Percentiles rank a stretch among this genome's conserved stretches.
Evolutionary conservation across 768 basidiomycete genomes (phyloP).

Genomic region (Pleurotus tuoliensis): DNA sequence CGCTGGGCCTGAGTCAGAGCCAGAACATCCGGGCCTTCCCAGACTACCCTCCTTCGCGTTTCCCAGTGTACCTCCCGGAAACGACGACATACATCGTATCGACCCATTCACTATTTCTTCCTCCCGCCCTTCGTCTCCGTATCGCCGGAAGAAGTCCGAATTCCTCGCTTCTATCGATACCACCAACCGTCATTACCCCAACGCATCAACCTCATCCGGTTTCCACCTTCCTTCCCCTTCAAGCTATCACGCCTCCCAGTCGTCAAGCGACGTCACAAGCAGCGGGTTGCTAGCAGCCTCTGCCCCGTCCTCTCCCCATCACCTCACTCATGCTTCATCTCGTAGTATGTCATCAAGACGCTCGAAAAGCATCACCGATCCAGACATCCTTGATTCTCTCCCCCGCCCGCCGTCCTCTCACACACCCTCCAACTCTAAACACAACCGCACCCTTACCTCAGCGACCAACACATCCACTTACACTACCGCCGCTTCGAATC

Average conservation of each 20-base stretch:
- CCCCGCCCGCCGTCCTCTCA: neutral
- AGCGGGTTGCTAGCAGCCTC: neutral
- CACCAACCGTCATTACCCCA: neutral
- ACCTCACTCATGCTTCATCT: neutral
- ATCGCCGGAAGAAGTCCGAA: constrained; percentile 2
- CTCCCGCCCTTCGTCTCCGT: neutral
- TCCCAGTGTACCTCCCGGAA: neutral
- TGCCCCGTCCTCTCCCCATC: constrained; percentile 1
- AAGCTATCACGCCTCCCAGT: constrained; percentile 5
- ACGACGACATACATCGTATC: constrained; percentile 5
- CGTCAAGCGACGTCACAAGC: constrained; percentile 1
- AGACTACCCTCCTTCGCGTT: constrained; percentile 1
- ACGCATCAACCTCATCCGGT: neutral
- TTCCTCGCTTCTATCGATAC: constrained; percentile 1
- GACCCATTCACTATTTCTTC: constrained; percentile 3
- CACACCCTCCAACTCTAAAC: neutral
- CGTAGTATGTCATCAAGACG: constrained; percentile 3
- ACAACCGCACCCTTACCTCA: neutral
- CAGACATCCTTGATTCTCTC: neutral
- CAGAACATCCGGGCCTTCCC: constrained; percentile 5
- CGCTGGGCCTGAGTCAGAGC: constrained; percentile 1
- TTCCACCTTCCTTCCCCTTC: constrained; percentile 8
- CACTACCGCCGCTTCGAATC: neutral
- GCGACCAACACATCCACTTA: constrained; percentile 1
- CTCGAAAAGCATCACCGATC: neutral